phyloP scores from a whole-genome alignment of 2,329 filamentous ascomycete genomes.

The Colletotrichum sp. region DNA sequence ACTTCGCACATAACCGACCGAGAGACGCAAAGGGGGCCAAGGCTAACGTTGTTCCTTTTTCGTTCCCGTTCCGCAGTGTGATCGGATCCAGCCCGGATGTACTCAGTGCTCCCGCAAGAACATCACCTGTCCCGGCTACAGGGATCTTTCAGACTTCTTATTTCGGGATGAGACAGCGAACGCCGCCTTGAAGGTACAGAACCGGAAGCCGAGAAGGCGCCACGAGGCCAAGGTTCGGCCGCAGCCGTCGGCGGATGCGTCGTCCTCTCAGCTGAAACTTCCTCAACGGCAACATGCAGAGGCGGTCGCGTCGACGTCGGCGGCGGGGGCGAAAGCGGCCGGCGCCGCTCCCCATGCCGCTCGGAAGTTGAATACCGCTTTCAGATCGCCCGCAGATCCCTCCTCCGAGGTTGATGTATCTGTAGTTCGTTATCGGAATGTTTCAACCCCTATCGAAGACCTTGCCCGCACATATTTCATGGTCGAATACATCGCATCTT shows the following conservation, averaged over 20 bases:
- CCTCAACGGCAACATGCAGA: not conserved
- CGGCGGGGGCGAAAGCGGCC: not conserved
- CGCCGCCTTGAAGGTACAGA: slow-evolving; percentile 23
- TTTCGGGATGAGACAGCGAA: slow-evolving; percentile 30
- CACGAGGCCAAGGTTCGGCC: not conserved
- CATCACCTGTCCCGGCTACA: slow-evolving; percentile 28
- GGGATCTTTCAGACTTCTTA: slow-evolving; percentile 27
- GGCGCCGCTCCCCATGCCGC: not conserved
- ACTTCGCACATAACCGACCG: not conserved
- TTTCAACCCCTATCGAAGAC: slow-evolving; percentile 3
- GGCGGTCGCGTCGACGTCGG: not conserved
- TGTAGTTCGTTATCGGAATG: slow-evolving; percentile 7
- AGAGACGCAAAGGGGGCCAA: not conserved
- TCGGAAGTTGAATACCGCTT: not conserved
- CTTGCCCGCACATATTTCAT: slow-evolving; percentile 28
- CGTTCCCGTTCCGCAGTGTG: slow-evolving; percentile 23
- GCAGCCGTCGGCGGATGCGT: not conserved
- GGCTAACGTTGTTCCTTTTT: not conserved
- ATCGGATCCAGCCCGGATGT: slow-evolving; percentile 27
- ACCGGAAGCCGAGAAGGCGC: slow-evolving; percentile 1
- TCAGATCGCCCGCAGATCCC: not conserved
- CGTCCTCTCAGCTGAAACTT: not conserved
- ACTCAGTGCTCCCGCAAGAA: slow-evolving; percentile 32
- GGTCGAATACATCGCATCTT: slow-evolving; percentile 28
- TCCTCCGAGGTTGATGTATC: not conserved